Percentiles rank a stretch among this genome's conserved stretches.
Evolutionary conservation across 1,284 basidiomycete species (phyloP).

Genomic region (Earliella scabrosa): DNA sequence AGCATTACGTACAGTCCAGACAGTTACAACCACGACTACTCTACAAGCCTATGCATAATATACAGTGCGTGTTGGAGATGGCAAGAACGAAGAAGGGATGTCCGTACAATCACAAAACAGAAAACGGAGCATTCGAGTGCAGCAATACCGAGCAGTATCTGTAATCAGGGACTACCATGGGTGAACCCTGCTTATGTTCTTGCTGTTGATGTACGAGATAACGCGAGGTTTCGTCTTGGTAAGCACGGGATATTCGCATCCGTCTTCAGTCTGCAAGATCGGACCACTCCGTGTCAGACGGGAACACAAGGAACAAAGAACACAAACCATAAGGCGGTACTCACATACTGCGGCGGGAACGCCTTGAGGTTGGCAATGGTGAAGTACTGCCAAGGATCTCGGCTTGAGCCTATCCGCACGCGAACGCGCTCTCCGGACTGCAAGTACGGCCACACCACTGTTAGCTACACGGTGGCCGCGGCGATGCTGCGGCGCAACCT

Average conservation of each 20-base stretch:
- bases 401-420: not conserved
- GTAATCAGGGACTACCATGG: constrained; percentile 6
- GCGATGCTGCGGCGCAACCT: too few species aligned
- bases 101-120: too few species aligned
- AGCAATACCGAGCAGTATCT: too few species aligned
- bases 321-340: too few species aligned
- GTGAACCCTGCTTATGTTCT: not conserved
- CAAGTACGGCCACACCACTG: too few species aligned
- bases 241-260: constrained; percentile 9
- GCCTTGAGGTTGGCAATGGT: constrained; percentile 7
- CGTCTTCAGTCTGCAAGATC: not conserved
- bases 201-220: constrained; percentile 6
- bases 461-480: not conserved
- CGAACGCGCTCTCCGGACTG: constrained; percentile 8
- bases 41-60: too few species aligned
- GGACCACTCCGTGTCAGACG: too few species aligned
- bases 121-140: not conserved
- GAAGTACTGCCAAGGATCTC: not conserved
- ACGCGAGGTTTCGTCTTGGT: constrained; percentile 4
- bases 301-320: too few species aligned
- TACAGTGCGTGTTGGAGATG: too few species aligned
- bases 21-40: too few species aligned
- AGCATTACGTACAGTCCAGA: too few species aligned
- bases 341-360: constrained; percentile 4
- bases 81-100: too few species aligned